Evolutionary conservation across 768 basidiomycete species (phyloP), one percentile per base, ranked within the genome.

Genomic region (Kwoniella heveanensis): DNA sequence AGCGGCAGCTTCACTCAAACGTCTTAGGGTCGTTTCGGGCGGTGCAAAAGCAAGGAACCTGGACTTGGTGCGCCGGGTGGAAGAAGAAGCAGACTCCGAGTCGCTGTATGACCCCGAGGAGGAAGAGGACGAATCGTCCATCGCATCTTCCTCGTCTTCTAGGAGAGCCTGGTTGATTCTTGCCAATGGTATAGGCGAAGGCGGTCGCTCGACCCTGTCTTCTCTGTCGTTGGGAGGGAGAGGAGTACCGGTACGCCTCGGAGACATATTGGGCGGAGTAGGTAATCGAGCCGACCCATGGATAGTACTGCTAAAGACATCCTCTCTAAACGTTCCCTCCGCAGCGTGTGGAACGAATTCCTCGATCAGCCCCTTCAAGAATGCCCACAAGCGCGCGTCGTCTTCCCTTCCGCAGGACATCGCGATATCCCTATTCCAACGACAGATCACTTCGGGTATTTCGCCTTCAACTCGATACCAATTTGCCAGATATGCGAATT

Each of bases 401-500:
- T 74, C 75, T 4, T 65, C 58, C 47, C 69, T 52, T 12, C 72
- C 74, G 52, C 70, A 73, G 3, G 61, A 60, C 46, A 69, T 36
- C 5, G 74, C 72, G 15, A 69, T 66, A 27, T 74, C 63, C 1
- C 70, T 51, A 61, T 79, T 79, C 76, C 76, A 76, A 15, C 60
- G 64, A 39, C 76, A 77, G 0, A 76, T 59, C 5, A 58, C 54
- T 21, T 65, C 69, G 1, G 63, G 67, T 21, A 67, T 52, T 22
- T 67, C 70, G 3, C 74, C 76, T 54, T 72, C 63, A 6, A 76
- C 29, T 25, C 60, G 62, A 58, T 78, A 79, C 25, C 76, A 67
- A 10, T 70, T 59, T 0, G 78, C 78, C 48, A 78, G 61, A 50
- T 77, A 78, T 17, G 32, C 66, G 56, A 79, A 79, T 30, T 68